A percentile compares a stretch with the other conserved stretches of the same genome.
phyloP scores from a whole-genome alignment of 2,329 filamentous ascomycete species.

The Metarhizium rileyi region DNA sequence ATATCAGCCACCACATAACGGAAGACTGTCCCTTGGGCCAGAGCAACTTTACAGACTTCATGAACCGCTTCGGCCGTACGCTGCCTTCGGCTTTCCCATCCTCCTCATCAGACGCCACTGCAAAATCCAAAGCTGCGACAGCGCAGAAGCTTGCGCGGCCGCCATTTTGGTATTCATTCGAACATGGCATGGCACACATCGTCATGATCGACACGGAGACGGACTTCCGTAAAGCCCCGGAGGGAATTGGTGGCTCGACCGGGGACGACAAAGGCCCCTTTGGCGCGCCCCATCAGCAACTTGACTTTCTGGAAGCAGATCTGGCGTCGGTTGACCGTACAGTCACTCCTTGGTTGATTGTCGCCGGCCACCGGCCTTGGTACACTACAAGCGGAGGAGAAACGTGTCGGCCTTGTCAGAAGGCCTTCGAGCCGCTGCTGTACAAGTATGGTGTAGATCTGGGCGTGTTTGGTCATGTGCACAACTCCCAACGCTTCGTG shows the following conservation, averaged over 20 bases:
- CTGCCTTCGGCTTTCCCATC: constrained; percentile 43
- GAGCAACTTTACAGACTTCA: constrained; percentile 51
- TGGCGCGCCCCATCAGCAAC: constrained; percentile 36
- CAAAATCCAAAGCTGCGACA: constrained; percentile 33
- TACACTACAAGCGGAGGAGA: constrained; percentile 28
- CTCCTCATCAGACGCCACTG: constrained; percentile 30
- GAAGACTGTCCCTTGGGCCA: constrained; percentile 40
- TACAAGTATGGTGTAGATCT: constrained; percentile 49
- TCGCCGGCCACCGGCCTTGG: constrained; percentile 34
- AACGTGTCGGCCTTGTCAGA: constrained; percentile 36
- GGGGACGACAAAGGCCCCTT: constrained; percentile 38
- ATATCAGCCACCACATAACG: constrained; percentile 28
- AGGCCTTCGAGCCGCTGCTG: constrained; percentile 42
- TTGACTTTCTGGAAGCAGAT: constrained; percentile 45
- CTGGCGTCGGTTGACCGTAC: constrained; percentile 45
- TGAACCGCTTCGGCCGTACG: constrained; percentile 41
- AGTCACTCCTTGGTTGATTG: constrained; percentile 36
- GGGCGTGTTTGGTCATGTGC: constrained; percentile 46
- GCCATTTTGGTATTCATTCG: constrained; percentile 17
- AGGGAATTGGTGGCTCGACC: constrained; percentile 14
- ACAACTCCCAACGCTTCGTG: constrained; percentile 46
- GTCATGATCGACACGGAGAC: constrained; percentile 25
- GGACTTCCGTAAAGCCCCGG: constrained; percentile 19
- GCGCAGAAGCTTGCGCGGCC: constrained; percentile 25
- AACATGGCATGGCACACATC: constrained; percentile 20